phyloP scores from a whole-genome alignment of 441 rosid genomes.

The Euphorbia schlechtendalii region DNA sequence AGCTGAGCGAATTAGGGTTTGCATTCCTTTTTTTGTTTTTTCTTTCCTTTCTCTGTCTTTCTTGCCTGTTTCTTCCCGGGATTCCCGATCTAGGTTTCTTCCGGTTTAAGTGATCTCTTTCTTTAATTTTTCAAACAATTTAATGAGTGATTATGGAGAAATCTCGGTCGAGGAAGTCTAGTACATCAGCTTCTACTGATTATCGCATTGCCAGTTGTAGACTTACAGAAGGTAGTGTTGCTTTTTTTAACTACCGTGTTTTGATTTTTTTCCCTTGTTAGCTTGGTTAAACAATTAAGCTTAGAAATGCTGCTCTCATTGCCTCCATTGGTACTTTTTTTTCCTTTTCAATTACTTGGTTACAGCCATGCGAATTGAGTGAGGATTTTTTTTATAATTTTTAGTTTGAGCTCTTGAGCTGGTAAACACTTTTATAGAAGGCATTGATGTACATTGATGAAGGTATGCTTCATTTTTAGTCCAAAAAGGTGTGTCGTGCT shows the following conservation, averaged over 20 bases:
- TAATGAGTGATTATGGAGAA: constrained; percentile 46
- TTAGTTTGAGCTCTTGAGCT: not conserved
- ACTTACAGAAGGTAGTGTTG: constrained; percentile 31
- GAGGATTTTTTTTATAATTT: not conserved
- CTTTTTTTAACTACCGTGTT: constrained; percentile 6
- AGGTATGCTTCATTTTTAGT: not conserved
- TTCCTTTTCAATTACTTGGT: not conserved
- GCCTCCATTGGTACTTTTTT: constrained; percentile 16
- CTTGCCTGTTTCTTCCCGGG: constrained; percentile 16
- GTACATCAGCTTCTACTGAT: constrained; percentile 13
- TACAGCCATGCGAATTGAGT: not conserved
- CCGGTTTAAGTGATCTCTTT: constrained; percentile 12
- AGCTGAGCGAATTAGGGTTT: constrained; percentile 3
- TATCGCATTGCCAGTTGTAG: constrained; percentile 28
- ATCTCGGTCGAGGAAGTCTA: constrained; percentile 31
- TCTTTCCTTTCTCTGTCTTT: constrained; percentile 25
- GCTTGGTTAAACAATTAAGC: not conserved
- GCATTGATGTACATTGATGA: constrained; percentile 4
- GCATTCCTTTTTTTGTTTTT: constrained; percentile 19
- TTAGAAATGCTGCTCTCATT: constrained; percentile 3
- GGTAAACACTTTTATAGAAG: not conserved
- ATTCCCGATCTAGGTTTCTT: constrained; percentile 33
- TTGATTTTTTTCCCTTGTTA: not conserved
- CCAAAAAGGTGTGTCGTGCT: not conserved
- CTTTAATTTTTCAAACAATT: too few relatives aligned